These are phyloP conservation scores for Penicillium sp. DNA, from an alignment of 2,329 filamentous ascomycete genomes.

Conservation along the genomic window DNA sequence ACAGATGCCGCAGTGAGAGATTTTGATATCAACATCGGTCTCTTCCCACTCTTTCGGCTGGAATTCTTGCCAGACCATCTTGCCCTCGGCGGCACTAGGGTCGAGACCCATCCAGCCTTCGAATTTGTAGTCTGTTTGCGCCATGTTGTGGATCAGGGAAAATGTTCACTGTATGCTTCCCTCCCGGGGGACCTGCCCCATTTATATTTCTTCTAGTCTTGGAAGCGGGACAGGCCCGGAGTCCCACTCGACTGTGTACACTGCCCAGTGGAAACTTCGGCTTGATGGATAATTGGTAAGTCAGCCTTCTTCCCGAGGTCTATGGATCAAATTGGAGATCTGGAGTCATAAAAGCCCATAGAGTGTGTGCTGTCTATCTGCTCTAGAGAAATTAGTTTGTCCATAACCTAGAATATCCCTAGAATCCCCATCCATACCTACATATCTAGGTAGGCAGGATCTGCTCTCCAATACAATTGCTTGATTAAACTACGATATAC, in stretches of 20 bases:
- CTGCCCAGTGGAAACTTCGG: constrained; percentile 16
- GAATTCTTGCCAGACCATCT: constrained; percentile 56
- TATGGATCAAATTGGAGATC: not conserved
- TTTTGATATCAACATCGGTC: constrained; percentile 62
- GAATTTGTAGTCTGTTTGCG: constrained; percentile 49
- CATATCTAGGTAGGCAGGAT: not conserved
- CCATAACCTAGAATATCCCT: not conserved
- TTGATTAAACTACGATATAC: not conserved
- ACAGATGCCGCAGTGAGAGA: constrained; percentile 64
- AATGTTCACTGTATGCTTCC: not conserved
- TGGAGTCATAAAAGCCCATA: not conserved
- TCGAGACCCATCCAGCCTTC: constrained; percentile 58
- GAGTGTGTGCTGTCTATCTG: not conserved
- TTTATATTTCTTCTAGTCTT: constrained; percentile 15
- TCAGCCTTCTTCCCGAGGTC: constrained; percentile 8
- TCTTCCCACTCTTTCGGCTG: constrained; percentile 66
- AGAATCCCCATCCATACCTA: not conserved
- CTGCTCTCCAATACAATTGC: not conserved
- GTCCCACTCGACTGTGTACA: constrained; percentile 5
- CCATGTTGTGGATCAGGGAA: constrained; percentile 10
- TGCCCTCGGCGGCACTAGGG: constrained; percentile 49
- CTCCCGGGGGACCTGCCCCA: constrained; percentile 3
- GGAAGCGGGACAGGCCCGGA: constrained; percentile 3
- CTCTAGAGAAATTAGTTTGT: not conserved
- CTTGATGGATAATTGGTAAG: constrained; percentile 17